Evolutionary conservation across 352 stramenopile species (phyloP).

Genomic region (Globisporangium irregulare): DNA sequence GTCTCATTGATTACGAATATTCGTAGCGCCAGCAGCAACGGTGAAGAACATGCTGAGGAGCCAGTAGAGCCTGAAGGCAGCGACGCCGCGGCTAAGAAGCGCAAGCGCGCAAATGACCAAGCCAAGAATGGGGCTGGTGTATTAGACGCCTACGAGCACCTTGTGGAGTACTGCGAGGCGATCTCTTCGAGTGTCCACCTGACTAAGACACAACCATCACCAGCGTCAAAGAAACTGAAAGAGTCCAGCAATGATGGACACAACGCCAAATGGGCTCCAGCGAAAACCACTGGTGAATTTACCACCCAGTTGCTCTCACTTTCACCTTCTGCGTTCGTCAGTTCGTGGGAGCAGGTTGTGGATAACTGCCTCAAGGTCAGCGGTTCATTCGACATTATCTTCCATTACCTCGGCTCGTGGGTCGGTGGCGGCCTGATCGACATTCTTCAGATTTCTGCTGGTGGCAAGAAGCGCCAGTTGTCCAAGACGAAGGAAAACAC

Average conservation of each 20-base stretch:
- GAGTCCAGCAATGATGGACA: neutral
- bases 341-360: slow-evolving; percentile 35
- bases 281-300: neutral
- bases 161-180: slow-evolving; percentile 29
- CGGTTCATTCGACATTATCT: slow-evolving; percentile 31
- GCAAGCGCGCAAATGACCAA: slow-evolving; percentile 7
- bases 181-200: neutral
- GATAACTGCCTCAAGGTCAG: slow-evolving; percentile 29
- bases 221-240: slow-evolving; percentile 11
- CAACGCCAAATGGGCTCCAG: slow-evolving; percentile 12
- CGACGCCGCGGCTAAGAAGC: slow-evolving; percentile 18
- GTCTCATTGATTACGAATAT: slow-evolving; percentile 36
- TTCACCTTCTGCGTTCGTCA: slow-evolving; percentile 23
- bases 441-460: neutral
- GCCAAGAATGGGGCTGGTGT: neutral
- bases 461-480: neutral
- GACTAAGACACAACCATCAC: neutral
- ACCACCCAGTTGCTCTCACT: slow-evolving; percentile 22
- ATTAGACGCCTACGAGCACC: slow-evolving; percentile 37
- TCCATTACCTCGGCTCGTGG: slow-evolving; percentile 51
- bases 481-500: slow-evolving; percentile 22
- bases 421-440: slow-evolving; percentile 42
- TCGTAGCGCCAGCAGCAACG: neutral
- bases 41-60: neutral
- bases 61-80: neutral